Evolutionary conservation across 2,329 filamentous ascomycete genomes (phyloP).

Genomic region (Colletotrichum sojae): DNA sequence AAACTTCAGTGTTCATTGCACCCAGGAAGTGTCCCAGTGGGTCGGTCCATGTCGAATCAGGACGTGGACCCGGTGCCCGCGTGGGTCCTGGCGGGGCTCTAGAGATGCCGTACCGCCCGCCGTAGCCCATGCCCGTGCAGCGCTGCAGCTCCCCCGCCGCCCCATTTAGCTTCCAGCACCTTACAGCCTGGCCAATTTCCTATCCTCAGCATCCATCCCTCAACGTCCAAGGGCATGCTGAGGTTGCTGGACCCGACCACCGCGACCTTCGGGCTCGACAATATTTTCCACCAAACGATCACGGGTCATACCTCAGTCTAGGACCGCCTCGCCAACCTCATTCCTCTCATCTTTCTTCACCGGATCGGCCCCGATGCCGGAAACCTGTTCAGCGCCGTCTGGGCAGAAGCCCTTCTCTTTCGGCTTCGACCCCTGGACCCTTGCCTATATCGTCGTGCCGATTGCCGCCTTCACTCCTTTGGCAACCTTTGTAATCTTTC

Average conservation of each 20-base stretch:
- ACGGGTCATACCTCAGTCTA: neutral
- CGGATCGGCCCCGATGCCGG: constrained; percentile 43
- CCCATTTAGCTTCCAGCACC: constrained; percentile 27
- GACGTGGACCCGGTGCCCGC: neutral
- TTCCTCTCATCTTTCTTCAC: neutral
- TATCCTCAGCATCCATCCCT: constrained; percentile 27
- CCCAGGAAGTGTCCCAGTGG: too few species aligned
- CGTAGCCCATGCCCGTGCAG: constrained; percentile 26
- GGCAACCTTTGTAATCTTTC: constrained; percentile 51
- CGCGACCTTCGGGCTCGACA: constrained; percentile 26
- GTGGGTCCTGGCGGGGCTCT: constrained; percentile 26
- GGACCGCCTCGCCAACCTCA: neutral
- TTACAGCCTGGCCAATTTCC: constrained; percentile 40
- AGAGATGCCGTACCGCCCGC: constrained; percentile 2
- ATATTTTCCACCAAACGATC: neutral
- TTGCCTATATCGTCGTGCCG: constrained; percentile 47
- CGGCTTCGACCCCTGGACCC: constrained; percentile 47
- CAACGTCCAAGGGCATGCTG: constrained; percentile 35
- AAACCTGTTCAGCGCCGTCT: constrained; percentile 48
- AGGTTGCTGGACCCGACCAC: constrained; percentile 34
- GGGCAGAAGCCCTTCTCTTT: constrained; percentile 47
- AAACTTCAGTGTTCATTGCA: neutral
- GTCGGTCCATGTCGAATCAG: neutral
- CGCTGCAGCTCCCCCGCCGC: constrained; percentile 35
- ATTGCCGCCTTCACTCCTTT: constrained; percentile 42